Base-by-base conservation (phyloP, 495 filamentous ascomycete species). In the Talaromyces proteolyticus region DNA sequence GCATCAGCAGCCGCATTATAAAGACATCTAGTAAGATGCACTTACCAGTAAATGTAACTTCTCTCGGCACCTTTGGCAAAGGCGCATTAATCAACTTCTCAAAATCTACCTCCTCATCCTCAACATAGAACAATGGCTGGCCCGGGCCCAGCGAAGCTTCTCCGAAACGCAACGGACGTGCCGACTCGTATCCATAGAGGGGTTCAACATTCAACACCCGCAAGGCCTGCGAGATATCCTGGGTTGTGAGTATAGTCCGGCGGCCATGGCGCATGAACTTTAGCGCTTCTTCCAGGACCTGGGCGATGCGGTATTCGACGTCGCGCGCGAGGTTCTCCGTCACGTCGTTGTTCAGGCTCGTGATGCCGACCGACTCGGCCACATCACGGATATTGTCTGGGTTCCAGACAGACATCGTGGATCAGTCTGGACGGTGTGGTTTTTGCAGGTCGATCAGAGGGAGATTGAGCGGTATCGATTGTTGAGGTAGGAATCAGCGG, bases 71-170 rank as follows among this genome's bases (percentile, higher is more conserved):
- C 59, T 91, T 96, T 6, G 93, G 93, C 50, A 98, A 68, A 5
- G 93, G 89, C 37, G 87, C 87, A 71, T 98, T 98, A 63, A 98
- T 97, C 55, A 98, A 69, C 69, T 96, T 96, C 69, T 98, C 93
- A 61, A 98, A 96, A 62, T 98, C 93, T 23, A 96, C 85, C 72
- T 98, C 93, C 59, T 98, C 93, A 68, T 98, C 93, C 62, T 98
- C 94, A 23, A 98, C 86, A 59, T 98, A 98, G 73, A 88, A 98
- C 12, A 98, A 74, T 36, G 92, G 91, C 64, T 97, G 91, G n/a
- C 89, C 90, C 6, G 91, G 89, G 0, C 93, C 93, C 26, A 98
- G 72, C 12, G 86, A 92, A 2, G 93, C 93, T 68, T 97, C 93
- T 21, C 94, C 94, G 58, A 92, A 98, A 34, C 85, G 78, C 53